Evolutionary conservation across 2,329 filamentous ascomycete genomes (phyloP).

Genomic region (Monosporascus ibericus): DNA sequence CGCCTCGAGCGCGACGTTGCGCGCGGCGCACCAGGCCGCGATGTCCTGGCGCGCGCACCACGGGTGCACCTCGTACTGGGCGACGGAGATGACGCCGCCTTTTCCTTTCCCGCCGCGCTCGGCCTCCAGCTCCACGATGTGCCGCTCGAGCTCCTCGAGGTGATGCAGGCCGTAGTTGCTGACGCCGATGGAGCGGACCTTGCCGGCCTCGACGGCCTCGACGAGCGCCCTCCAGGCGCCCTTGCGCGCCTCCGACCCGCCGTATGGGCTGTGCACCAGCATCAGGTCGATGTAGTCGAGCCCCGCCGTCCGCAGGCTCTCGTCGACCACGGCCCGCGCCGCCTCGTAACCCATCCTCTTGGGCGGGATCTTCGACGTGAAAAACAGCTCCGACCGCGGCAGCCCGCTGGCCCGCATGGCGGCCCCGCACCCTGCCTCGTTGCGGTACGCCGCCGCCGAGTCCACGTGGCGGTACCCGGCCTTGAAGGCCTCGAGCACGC

Average conservation of each 20-base stretch:
- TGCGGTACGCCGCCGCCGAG: conserved; percentile 45
- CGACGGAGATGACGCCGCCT: conserved; percentile 70
- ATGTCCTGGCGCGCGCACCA: conserved; percentile 81
- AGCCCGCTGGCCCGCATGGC: conserved; percentile 36
- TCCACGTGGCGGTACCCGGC: conserved; percentile 52
- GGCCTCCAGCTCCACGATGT: conserved; percentile 55
- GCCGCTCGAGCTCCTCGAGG: conserved; percentile 51
- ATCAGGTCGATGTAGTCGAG: conserved; percentile 63
- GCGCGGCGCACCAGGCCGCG: conserved; percentile 65
- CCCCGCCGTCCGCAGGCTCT: conserved; percentile 55
- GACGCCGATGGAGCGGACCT: conserved; percentile 56
- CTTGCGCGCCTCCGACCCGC: conserved; percentile 49
- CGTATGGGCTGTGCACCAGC: conserved; percentile 57
- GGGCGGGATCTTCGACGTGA: conserved; percentile 51
- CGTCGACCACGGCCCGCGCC: conserved; percentile 57
- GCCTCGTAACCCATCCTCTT: conserved; percentile 49
- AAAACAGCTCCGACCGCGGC: conserved; percentile 45
- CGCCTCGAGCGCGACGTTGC: conserved; percentile 57
- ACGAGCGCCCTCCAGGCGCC: conserved; percentile 57
- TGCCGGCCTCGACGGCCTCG: conserved; percentile 56
- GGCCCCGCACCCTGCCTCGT: conserved; percentile 43
- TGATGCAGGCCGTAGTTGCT: conserved; percentile 62
- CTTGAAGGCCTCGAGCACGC: conserved; percentile 39
- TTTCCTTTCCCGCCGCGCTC: conserved; percentile 57
- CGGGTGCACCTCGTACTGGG: conserved; percentile 86